phyloP scores from a whole-genome alignment of 202 grass and related monocot species.

The Setaria viridis region DNA sequence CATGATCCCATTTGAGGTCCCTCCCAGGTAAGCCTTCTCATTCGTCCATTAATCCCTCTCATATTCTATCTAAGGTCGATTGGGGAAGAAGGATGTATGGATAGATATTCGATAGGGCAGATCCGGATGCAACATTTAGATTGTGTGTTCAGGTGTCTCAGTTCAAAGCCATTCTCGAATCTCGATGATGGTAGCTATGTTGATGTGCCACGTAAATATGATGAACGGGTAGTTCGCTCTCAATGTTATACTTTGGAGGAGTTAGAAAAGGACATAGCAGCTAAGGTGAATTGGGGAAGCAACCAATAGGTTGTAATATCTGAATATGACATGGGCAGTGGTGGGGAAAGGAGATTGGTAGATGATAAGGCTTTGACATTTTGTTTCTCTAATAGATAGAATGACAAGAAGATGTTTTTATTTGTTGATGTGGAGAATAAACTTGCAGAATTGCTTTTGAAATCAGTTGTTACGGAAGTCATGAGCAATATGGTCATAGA shows the following conservation, averaged over 20 bases:
- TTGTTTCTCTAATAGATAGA: background rate
- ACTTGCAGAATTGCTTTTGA: background rate
- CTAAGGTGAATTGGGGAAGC: background rate
- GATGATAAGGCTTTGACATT: background rate
- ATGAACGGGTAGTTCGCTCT: background rate
- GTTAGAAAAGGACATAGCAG: background rate
- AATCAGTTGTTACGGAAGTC: background rate
- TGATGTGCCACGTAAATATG: background rate
- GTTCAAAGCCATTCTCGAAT: background rate
- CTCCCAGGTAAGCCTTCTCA: too few species aligned
- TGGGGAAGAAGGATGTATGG: too few species aligned
- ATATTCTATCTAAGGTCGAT: too few species aligned
- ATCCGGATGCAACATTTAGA: background rate
- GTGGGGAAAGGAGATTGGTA: background rate
- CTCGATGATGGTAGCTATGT: background rate
- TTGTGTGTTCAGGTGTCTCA: background rate
- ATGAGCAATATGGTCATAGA: background rate
- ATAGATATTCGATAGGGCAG: background rate
- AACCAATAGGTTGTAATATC: background rate
- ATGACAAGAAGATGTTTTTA: background rate
- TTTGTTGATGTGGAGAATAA: background rate
- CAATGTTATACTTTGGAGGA: background rate
- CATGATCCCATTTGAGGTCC: too few species aligned
- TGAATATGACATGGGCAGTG: background rate
- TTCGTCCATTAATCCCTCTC: too few species aligned